Percentiles rank a stretch among this genome's conserved stretches.
phyloP scores from a whole-genome alignment of 345 rosid genomes.

The Euphorbia pulcherrima region DNA sequence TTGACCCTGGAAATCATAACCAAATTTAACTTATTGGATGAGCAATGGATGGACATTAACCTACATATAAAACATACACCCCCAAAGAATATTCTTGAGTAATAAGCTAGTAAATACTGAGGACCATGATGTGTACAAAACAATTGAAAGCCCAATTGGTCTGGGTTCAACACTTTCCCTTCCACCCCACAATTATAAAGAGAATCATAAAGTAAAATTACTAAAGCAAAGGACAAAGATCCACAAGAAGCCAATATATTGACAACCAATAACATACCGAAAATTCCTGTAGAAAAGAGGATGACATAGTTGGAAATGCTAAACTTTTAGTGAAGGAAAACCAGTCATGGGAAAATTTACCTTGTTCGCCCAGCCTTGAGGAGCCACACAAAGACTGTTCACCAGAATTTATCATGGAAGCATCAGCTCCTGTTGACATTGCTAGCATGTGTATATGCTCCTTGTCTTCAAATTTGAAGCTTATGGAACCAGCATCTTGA shows the following conservation, averaged over 20 bases:
- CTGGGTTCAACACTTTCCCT: background rate
- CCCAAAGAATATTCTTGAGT: background rate
- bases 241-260: background rate
- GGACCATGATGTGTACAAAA: background rate
- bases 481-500: slow-evolving; percentile 22
- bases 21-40: background rate
- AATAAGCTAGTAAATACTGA: background rate
- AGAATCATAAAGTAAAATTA: background rate
- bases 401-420: slow-evolving; percentile 16
- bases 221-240: background rate
- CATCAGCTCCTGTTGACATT: slow-evolving; percentile 17
- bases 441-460: slow-evolving; percentile 20
- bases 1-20: slow-evolving; percentile 13
- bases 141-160: background rate
- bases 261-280: background rate
- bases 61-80: background rate
- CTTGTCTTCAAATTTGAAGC: slow-evolving; percentile 19
- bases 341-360: slow-evolving; percentile 13
- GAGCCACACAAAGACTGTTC: slow-evolving; percentile 13
- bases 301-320: background rate
- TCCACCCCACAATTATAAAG: background rate
- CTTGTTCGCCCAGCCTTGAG: slow-evolving; percentile 23
- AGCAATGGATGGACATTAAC: background rate
- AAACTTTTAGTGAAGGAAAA: background rate
- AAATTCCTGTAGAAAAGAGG: background rate